Conservation (phyloP, 1,284 basidiomycete species). For the Boletus calvinii region DNA sequence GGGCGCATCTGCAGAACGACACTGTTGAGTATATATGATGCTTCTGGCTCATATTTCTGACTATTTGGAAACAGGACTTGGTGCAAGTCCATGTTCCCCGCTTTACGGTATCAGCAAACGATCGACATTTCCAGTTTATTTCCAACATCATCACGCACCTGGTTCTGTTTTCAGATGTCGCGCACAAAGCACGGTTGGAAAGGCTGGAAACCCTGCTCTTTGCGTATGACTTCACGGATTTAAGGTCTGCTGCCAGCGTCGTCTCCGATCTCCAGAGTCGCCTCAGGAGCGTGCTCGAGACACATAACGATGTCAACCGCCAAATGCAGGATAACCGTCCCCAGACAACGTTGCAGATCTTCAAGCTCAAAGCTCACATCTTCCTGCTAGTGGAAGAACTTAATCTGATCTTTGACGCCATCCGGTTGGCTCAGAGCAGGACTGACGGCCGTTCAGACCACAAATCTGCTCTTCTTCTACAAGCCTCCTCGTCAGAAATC, state of each 20-base stretch:
- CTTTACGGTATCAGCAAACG: slow-evolving; percentile 87
- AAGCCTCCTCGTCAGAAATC: slow-evolving; percentile 83
- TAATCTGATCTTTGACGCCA: slow-evolving; percentile 86
- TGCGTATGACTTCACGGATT: slow-evolving; percentile 89
- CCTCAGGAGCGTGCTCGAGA: slow-evolving; percentile 68
- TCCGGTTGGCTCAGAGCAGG: slow-evolving; percentile 78
- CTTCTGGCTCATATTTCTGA: slow-evolving; percentile 14
- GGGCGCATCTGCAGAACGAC: slow-evolving; percentile 76
- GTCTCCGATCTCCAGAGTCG: slow-evolving; percentile 76
- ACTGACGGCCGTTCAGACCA: slow-evolving; percentile 70
- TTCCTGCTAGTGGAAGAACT: slow-evolving; percentile 79
- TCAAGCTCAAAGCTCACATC: slow-evolving; percentile 77
- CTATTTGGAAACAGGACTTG: slow-evolving; percentile 58
- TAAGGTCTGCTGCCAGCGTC: slow-evolving; percentile 64
- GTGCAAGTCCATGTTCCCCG: slow-evolving; percentile 80
- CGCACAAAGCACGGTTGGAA: slow-evolving; percentile 73
- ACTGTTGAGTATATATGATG: slow-evolving; percentile 50
- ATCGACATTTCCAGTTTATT: slow-evolving; percentile 84
- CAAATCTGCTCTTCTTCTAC: slow-evolving; percentile 80
- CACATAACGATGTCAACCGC: slow-evolving; percentile 51
- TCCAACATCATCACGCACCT: slow-evolving; percentile 89
- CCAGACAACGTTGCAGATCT: slow-evolving; percentile 53
- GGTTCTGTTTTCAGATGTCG: slow-evolving; percentile 85
- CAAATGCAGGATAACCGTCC: slow-evolving; percentile 42
- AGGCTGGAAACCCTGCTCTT: slow-evolving; percentile 84